These are phyloP conservation scores for Scheffersomyces amazonensis DNA, from an alignment of 805 yeast genomes.

Conservation along the genomic window DNA sequence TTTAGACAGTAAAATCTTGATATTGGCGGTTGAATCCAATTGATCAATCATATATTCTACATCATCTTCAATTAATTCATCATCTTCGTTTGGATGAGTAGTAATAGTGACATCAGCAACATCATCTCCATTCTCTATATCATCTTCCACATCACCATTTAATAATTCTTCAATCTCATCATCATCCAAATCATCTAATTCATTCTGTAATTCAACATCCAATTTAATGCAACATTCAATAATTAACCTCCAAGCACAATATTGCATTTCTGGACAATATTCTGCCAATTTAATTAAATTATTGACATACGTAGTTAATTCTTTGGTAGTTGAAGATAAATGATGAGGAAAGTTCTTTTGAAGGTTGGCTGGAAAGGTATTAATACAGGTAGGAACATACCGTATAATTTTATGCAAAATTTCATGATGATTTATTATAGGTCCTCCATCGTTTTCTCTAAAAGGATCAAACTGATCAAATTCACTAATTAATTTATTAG, in stretches of 20 bases:
- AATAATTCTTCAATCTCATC: constrained; percentile 52
- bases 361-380: constrained; percentile 57
- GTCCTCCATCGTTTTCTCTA: constrained; percentile 4
- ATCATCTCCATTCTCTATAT: constrained; percentile 54
- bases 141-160: constrained; percentile 46
- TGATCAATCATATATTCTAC: constrained; percentile 45
- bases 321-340: constrained; percentile 48
- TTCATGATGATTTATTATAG: constrained; percentile 48
- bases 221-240: constrained; percentile 78
- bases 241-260: constrained; percentile 74
- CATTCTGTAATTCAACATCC: constrained; percentile 90
- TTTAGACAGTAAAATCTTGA: constrained; percentile 57
- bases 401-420: constrained; percentile 62
- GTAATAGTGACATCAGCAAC: constrained; percentile 49
- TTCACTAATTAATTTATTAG: constrained; percentile 60
- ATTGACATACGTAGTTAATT: constrained; percentile 58
- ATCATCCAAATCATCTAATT: constrained; percentile 80
- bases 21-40: constrained; percentile 39
- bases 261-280: constrained; percentile 75
- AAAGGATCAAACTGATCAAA: constrained; percentile 33
- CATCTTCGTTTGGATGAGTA: constrained; percentile 19
- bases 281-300: constrained; percentile 59
- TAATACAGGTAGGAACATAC: constrained; percentile 79
- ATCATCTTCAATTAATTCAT: constrained; percentile 25
- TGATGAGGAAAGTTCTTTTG: constrained; percentile 76